Base-by-base conservation (phyloP, 139 green algal species). In the Marvania coccoides region DNA sequence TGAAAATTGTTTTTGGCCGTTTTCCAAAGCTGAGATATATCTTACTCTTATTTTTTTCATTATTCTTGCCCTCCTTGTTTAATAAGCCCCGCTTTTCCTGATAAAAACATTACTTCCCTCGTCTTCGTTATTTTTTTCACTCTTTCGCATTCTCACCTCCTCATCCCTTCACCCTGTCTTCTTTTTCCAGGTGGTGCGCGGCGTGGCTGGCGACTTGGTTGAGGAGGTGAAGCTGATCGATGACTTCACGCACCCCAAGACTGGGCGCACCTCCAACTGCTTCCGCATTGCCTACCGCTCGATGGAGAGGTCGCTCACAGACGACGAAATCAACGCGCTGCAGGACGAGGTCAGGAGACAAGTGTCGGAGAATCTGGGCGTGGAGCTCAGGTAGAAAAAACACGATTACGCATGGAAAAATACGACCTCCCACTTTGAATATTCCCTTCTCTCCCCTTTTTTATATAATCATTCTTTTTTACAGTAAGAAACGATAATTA, bases 181-280 rank as follows among this genome's bases (percentile, higher is more conserved):
- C 7, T 4, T 3, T 7, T 4, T 10, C 29, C 59, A 59, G 46
- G 30, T 72, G 40, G 89, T 98, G 39, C 74, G 92, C 15, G 78
- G 61, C 42, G 57, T 88, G 13, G 87, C 86, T 13, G 88, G 88
- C 2, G 91, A 97, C 73, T 75, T 98, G 31, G 90, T 91, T 6
- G 90, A 97, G 75, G 90, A 97, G 80, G 93, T 98, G 40, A 90
- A 91, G 53, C 78, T 96, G 2, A 95, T 99, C 36, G 95, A 99
- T 75, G 74, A 89, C 36, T 99, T 99, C 74, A 92, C 83, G 2
- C 89, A 98, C 84, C 82, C 85, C 36, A 98, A 99, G 81, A 97
- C 75, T 47, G 75, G 74, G 13, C 75, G 75, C 9, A 96, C 90
- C 5, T 89, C 71, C 72, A 83, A 98, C 80, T 99, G 95, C 86